These are phyloP conservation scores for Ogataea siamensis DNA, from an alignment of 805 yeast species.

Conservation along the genomic window DNA sequence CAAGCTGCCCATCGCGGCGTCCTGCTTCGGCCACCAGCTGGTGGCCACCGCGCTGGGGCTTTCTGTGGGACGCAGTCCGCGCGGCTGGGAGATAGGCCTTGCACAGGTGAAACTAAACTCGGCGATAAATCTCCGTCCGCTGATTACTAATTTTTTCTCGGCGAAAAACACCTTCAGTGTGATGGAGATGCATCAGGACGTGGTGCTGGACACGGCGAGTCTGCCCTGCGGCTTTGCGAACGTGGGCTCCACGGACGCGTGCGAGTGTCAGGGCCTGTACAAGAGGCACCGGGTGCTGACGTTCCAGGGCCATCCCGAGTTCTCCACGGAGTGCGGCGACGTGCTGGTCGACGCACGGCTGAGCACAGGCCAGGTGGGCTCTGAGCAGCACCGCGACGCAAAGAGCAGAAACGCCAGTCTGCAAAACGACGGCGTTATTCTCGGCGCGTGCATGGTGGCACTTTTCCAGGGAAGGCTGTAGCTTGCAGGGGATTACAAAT, in stretches of 20 bases:
- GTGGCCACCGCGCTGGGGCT: conserved; percentile 65
- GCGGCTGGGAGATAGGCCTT: conserved; percentile 77
- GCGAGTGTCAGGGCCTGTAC: conserved; percentile 67
- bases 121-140: conserved; percentile 27
- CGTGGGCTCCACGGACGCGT: conserved; percentile 54
- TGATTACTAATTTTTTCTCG: conserved; percentile 17
- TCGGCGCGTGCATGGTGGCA: conserved; percentile 12
- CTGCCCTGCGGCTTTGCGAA: conserved; percentile 38
- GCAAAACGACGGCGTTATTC: conserved; percentile 8
- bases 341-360: conserved; percentile 9
- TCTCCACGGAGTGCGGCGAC: conserved; percentile 39
- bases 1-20: conserved; percentile 56
- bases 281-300: conserved; percentile 54
- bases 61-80: conserved; percentile 51
- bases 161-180: conserved; percentile 33
- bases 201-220: conserved; percentile 23
- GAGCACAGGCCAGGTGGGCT: conserved; percentile 11
- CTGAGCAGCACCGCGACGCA: conserved; percentile 8
- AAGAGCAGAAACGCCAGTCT: conserved; percentile 2
- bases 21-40: conserved; percentile 92
- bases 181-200: conserved; percentile 60
- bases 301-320: conserved; percentile 93
- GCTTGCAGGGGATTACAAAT: too few species aligned
- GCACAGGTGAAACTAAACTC: conserved; percentile 46
- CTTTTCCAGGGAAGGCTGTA: neutral